A percentile compares a stretch with the other conserved stretches of the same genome.
phyloP scores from a whole-genome alignment of 371 early-diverging fungal species.

The Mortierella sp. region DNA sequence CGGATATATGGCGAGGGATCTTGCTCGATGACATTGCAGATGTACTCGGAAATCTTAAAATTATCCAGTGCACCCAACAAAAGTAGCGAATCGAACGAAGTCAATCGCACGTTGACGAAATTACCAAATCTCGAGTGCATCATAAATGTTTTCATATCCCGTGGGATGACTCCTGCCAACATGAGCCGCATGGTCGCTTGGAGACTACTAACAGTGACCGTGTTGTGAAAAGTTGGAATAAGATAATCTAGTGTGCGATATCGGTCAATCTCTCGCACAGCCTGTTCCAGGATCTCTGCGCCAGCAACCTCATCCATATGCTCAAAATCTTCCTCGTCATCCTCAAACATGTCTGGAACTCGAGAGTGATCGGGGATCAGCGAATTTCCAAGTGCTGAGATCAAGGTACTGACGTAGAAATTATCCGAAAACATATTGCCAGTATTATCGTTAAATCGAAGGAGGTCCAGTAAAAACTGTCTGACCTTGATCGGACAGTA shows the following conservation, averaged over 20 bases:
- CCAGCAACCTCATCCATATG: slow-evolving; percentile 44
- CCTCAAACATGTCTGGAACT: slow-evolving; percentile 51
- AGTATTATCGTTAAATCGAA: slow-evolving; percentile 93
- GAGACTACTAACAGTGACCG: slow-evolving; percentile 84
- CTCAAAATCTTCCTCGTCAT: slow-evolving; percentile 62
- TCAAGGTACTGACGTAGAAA: slow-evolving; percentile 80
- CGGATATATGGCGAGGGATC: slow-evolving; percentile 71
- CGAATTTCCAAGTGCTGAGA: slow-evolving; percentile 79
- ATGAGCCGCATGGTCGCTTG: slow-evolving; percentile 70
- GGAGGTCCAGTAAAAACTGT: slow-evolving; percentile 77
- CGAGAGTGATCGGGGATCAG: slow-evolving; percentile 63
- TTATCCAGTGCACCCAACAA: slow-evolving; percentile 71
- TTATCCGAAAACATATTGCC: slow-evolving; percentile 89
- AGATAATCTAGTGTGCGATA: slow-evolving; percentile 84
- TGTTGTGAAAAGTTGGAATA: slow-evolving; percentile 89
- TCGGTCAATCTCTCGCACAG: slow-evolving; percentile 82
- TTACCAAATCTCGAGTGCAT: slow-evolving; percentile 74
- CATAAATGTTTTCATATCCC: slow-evolving; percentile 76
- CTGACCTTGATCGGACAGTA: slow-evolving; percentile 76
- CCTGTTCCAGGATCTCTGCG: slow-evolving; percentile 62
- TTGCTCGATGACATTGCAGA: slow-evolving; percentile 65
- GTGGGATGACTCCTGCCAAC: slow-evolving; percentile 72
- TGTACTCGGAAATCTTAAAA: slow-evolving; percentile 61
- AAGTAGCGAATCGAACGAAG: slow-evolving; percentile 76
- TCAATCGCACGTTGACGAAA: slow-evolving; percentile 71